Percentiles rank a stretch among this genome's conserved stretches.
Conservation (phyloP, 129 eudicot species). For the Ambrosia artemisiifolia region DNA sequence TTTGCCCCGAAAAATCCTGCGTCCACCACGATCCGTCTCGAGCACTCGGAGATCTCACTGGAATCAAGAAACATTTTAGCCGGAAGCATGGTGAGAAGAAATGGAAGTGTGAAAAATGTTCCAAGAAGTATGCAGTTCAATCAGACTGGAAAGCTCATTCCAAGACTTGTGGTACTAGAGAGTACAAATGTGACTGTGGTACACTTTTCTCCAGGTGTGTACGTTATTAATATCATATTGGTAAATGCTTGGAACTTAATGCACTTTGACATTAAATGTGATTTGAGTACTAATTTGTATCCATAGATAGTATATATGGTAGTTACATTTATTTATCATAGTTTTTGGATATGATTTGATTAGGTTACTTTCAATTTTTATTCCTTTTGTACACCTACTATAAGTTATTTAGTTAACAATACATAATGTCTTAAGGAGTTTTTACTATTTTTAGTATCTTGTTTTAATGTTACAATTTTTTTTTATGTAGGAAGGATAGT, state of each 20-base stretch:
- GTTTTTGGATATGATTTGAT: no score
- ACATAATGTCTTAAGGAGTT: no score
- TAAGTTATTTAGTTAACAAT: no score
- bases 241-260: conserved; percentile 34
- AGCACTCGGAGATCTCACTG: conserved; percentile 92
- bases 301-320: no score
- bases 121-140: conserved; percentile 93
- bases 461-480: neutral
- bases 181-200: conserved; percentile 98
- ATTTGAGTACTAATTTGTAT: neutral
- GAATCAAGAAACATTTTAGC: conserved; percentile 92
- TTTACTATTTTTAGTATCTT: no score
- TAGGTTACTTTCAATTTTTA: no score
- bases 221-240: conserved; percentile 1
- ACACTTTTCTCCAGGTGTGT: conserved; percentile 90
- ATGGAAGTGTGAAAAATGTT: conserved; percentile 95
- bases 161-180: conserved; percentile 95
- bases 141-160: conserved; percentile 99
- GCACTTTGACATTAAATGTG: conserved; percentile 20
- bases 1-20: conserved; percentile 84
- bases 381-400: no score
- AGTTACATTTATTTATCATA: no score
- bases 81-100: conserved; percentile 97
- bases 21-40: conserved; percentile 87
- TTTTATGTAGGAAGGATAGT: conserved; percentile 72